Evolutionary conservation across 2,329 filamentous ascomycete species (phyloP).

Genomic region (Trichoderma endophyticum): DNA sequence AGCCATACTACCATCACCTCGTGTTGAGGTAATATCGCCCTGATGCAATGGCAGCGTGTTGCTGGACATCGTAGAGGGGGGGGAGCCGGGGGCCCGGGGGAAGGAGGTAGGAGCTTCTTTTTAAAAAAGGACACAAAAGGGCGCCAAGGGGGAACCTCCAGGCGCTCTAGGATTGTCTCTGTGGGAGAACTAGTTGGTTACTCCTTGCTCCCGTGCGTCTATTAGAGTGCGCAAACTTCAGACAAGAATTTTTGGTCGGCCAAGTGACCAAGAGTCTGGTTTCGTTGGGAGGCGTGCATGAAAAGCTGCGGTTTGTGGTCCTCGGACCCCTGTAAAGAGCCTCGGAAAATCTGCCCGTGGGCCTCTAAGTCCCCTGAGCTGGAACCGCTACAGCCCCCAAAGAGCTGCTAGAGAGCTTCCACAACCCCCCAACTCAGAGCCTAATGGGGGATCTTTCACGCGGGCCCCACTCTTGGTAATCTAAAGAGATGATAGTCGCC

Average conservation of each 20-base stretch:
- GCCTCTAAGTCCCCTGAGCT: constrained; percentile 18
- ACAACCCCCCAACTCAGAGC: background rate
- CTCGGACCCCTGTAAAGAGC: constrained; percentile 16
- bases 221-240: constrained; percentile 17
- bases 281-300: constrained; percentile 21
- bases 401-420: constrained; percentile 6
- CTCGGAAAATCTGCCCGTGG: constrained; percentile 19
- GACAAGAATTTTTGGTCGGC: constrained; percentile 8
- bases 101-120: constrained; percentile 11
- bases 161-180: constrained; percentile 7
- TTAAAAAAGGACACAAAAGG: background rate
- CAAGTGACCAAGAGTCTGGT: constrained; percentile 18
- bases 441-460: constrained; percentile 6
- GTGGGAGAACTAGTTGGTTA: constrained; percentile 13
- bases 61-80: constrained; percentile 29
- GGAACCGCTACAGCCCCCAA: constrained; percentile 14
- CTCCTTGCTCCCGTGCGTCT: constrained; percentile 16
- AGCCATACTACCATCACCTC: constrained; percentile 32
- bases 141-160: background rate
- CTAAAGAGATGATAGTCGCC: background rate
- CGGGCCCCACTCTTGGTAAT: constrained; percentile 5
- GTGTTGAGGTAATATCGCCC: constrained; percentile 25
- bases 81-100: background rate
- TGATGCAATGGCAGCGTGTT: constrained; percentile 35
- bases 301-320: constrained; percentile 13